Conservation (phyloP, 2,329 filamentous ascomycete genomes). For the Lomentospora prolificans region DNA sequence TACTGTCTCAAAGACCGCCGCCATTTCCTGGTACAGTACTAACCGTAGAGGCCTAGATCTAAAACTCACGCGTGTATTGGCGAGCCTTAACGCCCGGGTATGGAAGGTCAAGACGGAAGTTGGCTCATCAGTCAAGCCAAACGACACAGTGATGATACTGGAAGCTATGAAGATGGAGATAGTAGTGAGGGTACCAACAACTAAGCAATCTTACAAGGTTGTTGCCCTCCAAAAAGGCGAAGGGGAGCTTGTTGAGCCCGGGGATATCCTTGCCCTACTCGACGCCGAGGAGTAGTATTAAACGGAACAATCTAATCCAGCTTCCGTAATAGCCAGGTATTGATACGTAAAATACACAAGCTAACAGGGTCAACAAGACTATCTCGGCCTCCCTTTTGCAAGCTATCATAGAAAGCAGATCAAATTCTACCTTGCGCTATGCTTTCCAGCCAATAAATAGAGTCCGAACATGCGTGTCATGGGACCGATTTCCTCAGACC, state of each 20-base stretch:
- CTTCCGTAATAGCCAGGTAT: too few species aligned
- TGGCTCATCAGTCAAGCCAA: conserved; percentile 29
- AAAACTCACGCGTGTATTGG: not conserved
- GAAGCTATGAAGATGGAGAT: conserved; percentile 52
- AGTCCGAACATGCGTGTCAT: too few species aligned
- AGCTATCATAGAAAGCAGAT: too few species aligned
- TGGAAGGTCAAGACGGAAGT: conserved; percentile 39
- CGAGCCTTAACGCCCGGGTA: conserved; percentile 32
- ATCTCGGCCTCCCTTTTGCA: too few species aligned
- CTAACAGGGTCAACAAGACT: too few species aligned
- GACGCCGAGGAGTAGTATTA: too few species aligned
- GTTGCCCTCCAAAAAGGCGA: not conserved
- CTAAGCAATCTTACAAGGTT: not conserved
- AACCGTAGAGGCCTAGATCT: not conserved
- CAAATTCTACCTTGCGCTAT: too few species aligned
- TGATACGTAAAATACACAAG: too few species aligned
- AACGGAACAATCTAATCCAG: too few species aligned
- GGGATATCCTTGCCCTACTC: not conserved
- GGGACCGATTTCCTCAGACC: too few species aligned
- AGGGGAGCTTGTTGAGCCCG: not conserved
- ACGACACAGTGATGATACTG: conserved; percentile 33
- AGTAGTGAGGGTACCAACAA: conserved; percentile 20
- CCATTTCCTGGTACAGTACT: not conserved
- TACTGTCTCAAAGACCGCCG: too few species aligned
- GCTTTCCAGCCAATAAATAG: too few species aligned